These are phyloP conservation scores for Monilinia polystroma DNA, from an alignment of 2,329 filamentous ascomycete genomes.

Conservation along the genomic window DNA sequence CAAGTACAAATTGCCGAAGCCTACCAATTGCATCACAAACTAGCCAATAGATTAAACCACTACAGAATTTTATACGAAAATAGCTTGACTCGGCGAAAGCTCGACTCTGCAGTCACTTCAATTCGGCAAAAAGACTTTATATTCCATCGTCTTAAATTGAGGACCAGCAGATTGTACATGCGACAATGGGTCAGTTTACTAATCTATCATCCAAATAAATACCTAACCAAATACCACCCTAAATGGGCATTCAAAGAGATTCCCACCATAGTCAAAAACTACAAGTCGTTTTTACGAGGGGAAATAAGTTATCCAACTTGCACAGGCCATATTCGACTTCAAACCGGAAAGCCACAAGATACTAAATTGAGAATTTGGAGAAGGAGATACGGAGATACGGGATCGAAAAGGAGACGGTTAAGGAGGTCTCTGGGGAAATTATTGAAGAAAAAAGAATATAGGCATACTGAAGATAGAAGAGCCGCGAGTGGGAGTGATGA, in stretches of 20 bases:
- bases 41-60: not conserved
- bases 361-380: conserved; percentile 16
- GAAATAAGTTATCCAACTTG: conserved; percentile 8
- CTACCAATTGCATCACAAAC: conserved; percentile 18
- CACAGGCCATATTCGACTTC: not conserved
- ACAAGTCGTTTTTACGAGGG: not conserved
- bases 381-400: not conserved
- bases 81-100: not conserved
- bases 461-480: not conserved
- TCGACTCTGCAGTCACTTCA: conserved; percentile 6
- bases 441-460: not conserved
- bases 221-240: conserved; percentile 1
- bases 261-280: conserved; percentile 3
- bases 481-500: conserved; percentile 2
- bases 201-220: conserved; percentile 9
- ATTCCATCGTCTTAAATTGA: conserved; percentile 6
- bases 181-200: conserved; percentile 15
- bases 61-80: conserved; percentile 15
- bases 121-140: conserved; percentile 24
- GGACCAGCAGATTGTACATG: conserved; percentile 12
- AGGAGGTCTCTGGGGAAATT: not conserved
- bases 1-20: conserved; percentile 30
- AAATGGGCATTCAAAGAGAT: conserved; percentile 2
- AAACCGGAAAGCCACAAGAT: not conserved
- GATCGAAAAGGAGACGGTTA: not conserved